Evolutionary conservation across 2,329 filamentous ascomycete species (phyloP), one percentile per base, ranked within the genome.

Genomic region (Colletotrichum acutatum): DNA sequence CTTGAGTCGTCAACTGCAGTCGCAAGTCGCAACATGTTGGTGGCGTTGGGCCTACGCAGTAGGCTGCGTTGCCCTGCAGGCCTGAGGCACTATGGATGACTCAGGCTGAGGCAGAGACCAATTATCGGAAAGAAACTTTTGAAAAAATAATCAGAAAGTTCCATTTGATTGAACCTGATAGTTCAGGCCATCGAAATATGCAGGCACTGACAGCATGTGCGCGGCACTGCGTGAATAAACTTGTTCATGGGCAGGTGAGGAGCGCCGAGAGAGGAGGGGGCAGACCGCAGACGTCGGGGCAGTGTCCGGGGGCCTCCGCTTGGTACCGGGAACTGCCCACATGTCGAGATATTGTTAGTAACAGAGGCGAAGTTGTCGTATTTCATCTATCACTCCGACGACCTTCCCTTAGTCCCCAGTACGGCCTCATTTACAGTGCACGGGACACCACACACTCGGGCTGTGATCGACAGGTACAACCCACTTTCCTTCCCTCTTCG

Each of bases 401-500:
- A 14, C 11, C 6, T 30, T 19, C 24, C 2, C 8, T 5, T 28
- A 22, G 70, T 64, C 22, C 1, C 42, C 66, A 56, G 37, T 70
- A 70, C 66, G 16, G 22, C 19, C 8, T n/a, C 19, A 26, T 2
- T 19, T 52, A 72, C 66, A 72, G 70, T 72, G 54, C 22, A 32
- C 7, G 26, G 28, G n/a, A 24, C 32, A 65, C 66, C 24, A 22
- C 66, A 28, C 70, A 72, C 70, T 70, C 46, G 60, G 70, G 66
- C 37, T 34, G 19, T 64, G 70, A 72, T 72, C 66, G 70, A 64
- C 70, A 72, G 70, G 70, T 37, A 72, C 70, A 59, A 56, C 37
- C 58, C n/a, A 30, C 32, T 19, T 22, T n/a, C 52, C 59, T 52
- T 57, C 26, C 54, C 37, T 14, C 65, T 49, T 65, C 32, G 32